Conservation (phyloP, 176 grass and related monocot species). For the Lolium rigidum region DNA sequence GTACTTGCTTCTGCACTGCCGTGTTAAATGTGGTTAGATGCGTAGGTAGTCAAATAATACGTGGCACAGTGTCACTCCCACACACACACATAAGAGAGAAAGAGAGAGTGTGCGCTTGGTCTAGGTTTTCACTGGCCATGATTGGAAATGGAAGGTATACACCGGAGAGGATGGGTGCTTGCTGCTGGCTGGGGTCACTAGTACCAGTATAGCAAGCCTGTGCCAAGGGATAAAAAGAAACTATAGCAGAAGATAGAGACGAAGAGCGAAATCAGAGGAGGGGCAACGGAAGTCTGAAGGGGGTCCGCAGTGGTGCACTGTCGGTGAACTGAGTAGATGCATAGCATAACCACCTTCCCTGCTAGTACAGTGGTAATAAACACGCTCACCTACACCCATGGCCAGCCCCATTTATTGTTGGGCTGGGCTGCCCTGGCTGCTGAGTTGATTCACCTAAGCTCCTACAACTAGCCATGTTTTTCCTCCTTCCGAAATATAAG, state of each 20-base stretch:
- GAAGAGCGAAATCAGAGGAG: constrained; percentile 32
- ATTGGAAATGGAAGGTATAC: constrained; percentile 49
- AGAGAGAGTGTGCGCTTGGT: neutral
- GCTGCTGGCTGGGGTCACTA: constrained; percentile 38
- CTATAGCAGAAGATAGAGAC: neutral
- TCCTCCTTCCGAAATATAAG: constrained; percentile 8
- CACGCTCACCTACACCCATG: constrained; percentile 71
- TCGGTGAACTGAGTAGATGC: constrained; percentile 64
- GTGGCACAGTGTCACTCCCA: constrained; percentile 14
- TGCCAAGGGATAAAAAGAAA: constrained; percentile 12
- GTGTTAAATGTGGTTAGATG: constrained; percentile 50
- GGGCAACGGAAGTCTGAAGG: constrained; percentile 42
- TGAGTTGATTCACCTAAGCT: constrained; percentile 48
- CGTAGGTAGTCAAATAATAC: constrained; percentile 48
- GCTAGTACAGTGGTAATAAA: constrained; percentile 73
- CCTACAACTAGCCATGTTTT: constrained; percentile 15
- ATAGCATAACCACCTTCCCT: constrained; percentile 61
- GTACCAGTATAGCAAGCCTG: constrained; percentile 39
- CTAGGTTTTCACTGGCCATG: constrained; percentile 45
- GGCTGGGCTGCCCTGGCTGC: constrained; percentile 39
- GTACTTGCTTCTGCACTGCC: constrained; percentile 54
- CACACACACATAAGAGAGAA: neutral
- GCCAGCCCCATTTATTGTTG: constrained; percentile 70
- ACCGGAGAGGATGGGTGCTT: constrained; percentile 42
- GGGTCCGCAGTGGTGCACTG: constrained; percentile 59